These are phyloP conservation scores for Chiua virens DNA, from an alignment of 768 basidiomycete species.

Conservation along the genomic window DNA sequence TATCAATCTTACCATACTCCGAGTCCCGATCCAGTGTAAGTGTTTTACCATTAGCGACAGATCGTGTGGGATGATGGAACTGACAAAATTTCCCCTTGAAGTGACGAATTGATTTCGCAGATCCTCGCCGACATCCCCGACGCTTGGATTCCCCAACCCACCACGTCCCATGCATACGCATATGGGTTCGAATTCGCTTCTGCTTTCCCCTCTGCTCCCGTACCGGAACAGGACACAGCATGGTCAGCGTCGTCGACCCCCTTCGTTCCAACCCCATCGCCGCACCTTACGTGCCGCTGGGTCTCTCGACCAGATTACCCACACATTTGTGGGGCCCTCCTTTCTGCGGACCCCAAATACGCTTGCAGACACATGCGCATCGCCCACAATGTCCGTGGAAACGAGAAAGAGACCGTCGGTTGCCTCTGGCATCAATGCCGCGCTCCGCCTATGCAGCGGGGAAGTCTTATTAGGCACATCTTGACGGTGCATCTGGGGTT, in stretches of 20 bases:
- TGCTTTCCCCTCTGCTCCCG: background rate
- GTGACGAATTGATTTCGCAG: slow-evolving; percentile 17
- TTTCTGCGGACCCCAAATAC: slow-evolving; percentile 7
- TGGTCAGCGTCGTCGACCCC: background rate
- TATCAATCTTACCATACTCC: background rate
- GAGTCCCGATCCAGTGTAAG: slow-evolving; percentile 14
- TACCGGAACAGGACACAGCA: background rate
- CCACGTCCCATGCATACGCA: background rate
- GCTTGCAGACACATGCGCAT: slow-evolving; percentile 14
- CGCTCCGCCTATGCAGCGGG: slow-evolving; percentile 22
- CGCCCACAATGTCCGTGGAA: slow-evolving; percentile 17
- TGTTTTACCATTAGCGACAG: background rate
- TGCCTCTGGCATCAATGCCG: slow-evolving; percentile 15
- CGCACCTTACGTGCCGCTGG: slow-evolving; percentile 14
- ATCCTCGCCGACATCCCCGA: slow-evolving; percentile 1
- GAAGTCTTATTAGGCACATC: slow-evolving; percentile 17
- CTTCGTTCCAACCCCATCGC: background rate
- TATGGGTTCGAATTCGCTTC: background rate
- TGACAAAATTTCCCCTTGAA: slow-evolving; percentile 2
- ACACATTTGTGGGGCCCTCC: slow-evolving; percentile 5
- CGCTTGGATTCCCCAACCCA: too few relatives aligned
- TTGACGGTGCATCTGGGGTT: slow-evolving; percentile 17
- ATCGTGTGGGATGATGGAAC: background rate
- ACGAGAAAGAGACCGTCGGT: slow-evolving; percentile 9
- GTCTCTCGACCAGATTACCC: background rate